Evolutionary conservation across 495 filamentous ascomycete species (phyloP), one percentile per base, ranked within the genome.

Genomic region (Hypomontagnella monticulosa): DNA sequence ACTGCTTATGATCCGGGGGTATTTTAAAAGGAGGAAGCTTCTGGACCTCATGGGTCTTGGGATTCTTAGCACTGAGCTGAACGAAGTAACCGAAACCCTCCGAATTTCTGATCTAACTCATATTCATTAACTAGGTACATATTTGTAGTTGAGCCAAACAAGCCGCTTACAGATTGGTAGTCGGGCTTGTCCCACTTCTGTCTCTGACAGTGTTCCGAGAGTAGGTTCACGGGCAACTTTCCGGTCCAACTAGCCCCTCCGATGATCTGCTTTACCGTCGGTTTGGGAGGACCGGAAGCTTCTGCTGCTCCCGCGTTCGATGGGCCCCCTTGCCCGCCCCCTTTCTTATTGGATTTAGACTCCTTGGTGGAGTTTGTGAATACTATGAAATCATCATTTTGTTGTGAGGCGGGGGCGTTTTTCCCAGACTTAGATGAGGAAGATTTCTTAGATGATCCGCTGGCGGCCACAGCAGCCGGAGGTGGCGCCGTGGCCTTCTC

Each of bases 191-290:
- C 89, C 95, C 95, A 99, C 71, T 91, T 92, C 77, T 94, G 90
- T 78, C 93, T 93, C 75, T 97, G 92, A 71, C 91, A 96, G 79
- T 96, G 92, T 82, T 99, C 95, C 14, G 90, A 89, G 55, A 99
- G 87, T 72, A 99, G 82, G 72, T 93, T 95, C 51, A 97, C 90
- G 3, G 95, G 95, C 36, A 99, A 78, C 74, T 99, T 99, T 34
- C 95, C 95, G 0, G 95, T 99, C 96, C 96, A 99, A 72, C 93
- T 97, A 66, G 91, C 86, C 48, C 95, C 95, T 48, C 92, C 96
- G 75, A 99, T 97, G 57, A 99, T 79, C 65, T 91, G 88, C 76
- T 93, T 91, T 53, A 92, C 88, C 30, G 91, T 88, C 36, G 92
- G 91, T 67, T 89, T 90, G 61, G 93, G 93, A 16, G 87, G 87